A percentile compares a stretch with the other conserved stretches of the same genome.
Evolutionary conservation across 2,329 filamentous ascomycete genomes (phyloP).

Genomic region (Cercospora beticola): DNA sequence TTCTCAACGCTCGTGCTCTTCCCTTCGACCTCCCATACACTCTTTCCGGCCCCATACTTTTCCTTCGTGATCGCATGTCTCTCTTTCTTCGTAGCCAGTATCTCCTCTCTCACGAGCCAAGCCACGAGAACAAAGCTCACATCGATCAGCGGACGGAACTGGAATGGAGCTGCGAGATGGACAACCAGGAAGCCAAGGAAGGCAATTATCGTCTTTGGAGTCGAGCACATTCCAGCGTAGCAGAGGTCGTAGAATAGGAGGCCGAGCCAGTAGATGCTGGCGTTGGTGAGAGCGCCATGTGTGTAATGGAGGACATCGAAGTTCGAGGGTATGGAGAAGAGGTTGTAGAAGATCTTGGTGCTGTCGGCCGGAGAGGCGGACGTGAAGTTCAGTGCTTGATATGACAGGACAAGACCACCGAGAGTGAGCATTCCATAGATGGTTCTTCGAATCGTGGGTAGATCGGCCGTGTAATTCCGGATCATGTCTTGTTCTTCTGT

Average conservation of each 20-base stretch:
- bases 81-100: slow-evolving; percentile 35
- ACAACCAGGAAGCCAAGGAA: slow-evolving; percentile 20
- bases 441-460: slow-evolving; percentile 16
- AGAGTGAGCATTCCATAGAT: slow-evolving; percentile 11
- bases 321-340: background rate
- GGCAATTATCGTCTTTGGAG: background rate
- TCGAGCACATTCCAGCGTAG: slow-evolving; percentile 30
- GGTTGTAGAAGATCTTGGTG: slow-evolving; percentile 2
- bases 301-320: slow-evolving; percentile 3
- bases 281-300: background rate
- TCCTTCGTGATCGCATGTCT: slow-evolving; percentile 22
- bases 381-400: background rate
- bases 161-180: slow-evolving; percentile 35
- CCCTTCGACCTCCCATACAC: slow-evolving; percentile 15
- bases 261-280: slow-evolving; percentile 36
- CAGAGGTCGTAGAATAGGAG: slow-evolving; percentile 40
- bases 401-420: background rate
- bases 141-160: background rate
- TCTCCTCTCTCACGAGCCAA: slow-evolving; percentile 41
- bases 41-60: slow-evolving; percentile 16
- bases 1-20: background rate
- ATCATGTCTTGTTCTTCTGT: slow-evolving; percentile 26
- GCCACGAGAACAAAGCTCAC: slow-evolving; percentile 24
- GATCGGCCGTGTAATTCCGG: slow-evolving; percentile 17
- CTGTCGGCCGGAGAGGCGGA: background rate